These are phyloP conservation scores for Pseudopyrenochaeta lycopersici DNA, from an alignment of 2,329 filamentous ascomycete species.

Conservation along the genomic window DNA sequence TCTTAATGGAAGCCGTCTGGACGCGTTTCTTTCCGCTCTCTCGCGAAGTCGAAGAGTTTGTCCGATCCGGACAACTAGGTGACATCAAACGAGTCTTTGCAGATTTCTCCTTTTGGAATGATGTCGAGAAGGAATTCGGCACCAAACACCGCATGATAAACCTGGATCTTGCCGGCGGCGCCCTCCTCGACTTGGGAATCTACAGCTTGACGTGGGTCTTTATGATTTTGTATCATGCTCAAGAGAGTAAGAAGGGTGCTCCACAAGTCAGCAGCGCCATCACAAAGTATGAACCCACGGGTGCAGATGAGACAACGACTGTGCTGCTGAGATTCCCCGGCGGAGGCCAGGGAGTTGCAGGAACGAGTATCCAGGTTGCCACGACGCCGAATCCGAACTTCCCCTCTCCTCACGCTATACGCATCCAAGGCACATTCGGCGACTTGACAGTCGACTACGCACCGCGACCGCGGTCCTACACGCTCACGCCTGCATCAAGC, in stretches of 20 bases:
- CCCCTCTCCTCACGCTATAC: slow-evolving; percentile 68
- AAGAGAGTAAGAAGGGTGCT: slow-evolving; percentile 66
- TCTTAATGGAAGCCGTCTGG: slow-evolving; percentile 73
- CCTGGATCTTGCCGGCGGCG: slow-evolving; percentile 80
- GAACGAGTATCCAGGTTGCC: slow-evolving; percentile 50
- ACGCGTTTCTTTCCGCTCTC: slow-evolving; percentile 87
- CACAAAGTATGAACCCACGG: slow-evolving; percentile 72
- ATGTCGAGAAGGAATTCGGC: slow-evolving; percentile 60
- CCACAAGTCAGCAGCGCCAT: slow-evolving; percentile 72
- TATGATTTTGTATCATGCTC: slow-evolving; percentile 83
- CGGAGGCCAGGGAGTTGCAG: slow-evolving; percentile 73
- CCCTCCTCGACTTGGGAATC: slow-evolving; percentile 82
- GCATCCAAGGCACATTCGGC: slow-evolving; percentile 80
- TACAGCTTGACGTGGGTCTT: slow-evolving; percentile 91
- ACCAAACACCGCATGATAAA: slow-evolving; percentile 80
- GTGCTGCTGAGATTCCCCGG: slow-evolving; percentile 77
- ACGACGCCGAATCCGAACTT: slow-evolving; percentile 64
- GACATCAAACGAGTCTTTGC: slow-evolving; percentile 64
- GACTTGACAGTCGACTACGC: slow-evolving; percentile 81
- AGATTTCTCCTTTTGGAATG: slow-evolving; percentile 66
- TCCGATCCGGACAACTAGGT: slow-evolving; percentile 60
- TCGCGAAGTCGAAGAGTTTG: slow-evolving; percentile 73
- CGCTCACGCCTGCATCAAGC: slow-evolving; percentile 63
- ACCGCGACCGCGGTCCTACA: slow-evolving; percentile 71
- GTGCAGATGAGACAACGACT: slow-evolving; percentile 78